Evolutionary conservation across 1,139 yeast genomes (phyloP).

Genomic region (Nakaseomyces glabratus): DNA sequence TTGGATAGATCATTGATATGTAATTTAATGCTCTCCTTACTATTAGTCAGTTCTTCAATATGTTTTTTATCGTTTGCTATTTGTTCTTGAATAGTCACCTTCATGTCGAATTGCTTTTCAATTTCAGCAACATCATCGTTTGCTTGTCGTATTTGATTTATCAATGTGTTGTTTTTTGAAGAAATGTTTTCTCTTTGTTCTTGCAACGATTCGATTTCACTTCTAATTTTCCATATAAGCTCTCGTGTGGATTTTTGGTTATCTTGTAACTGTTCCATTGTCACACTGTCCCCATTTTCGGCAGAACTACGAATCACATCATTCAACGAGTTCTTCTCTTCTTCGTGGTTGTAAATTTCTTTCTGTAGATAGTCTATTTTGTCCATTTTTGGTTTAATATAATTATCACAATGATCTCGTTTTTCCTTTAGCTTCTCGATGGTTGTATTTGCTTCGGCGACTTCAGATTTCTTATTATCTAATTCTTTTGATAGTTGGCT

Average conservation of each 20-base stretch:
- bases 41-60: conserved; percentile 1
- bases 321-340: conserved; percentile 37
- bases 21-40: conserved; percentile 6
- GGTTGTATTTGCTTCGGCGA: conserved; percentile 23
- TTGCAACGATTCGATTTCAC: conserved; percentile 4
- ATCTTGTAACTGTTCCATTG: conserved; percentile 34
- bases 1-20: too few species aligned
- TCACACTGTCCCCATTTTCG: conserved; percentile 36
- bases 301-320: conserved; percentile 41
- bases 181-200: conserved; percentile 1
- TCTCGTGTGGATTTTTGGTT: conserved; percentile 1
- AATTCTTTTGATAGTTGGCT: neutral
- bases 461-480: conserved; percentile 1
- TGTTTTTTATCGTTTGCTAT: conserved; percentile 1
- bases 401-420: conserved; percentile 17
- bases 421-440: conserved; percentile 14
- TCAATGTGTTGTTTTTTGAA: neutral
- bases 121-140: conserved; percentile 19
- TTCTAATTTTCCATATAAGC: neutral
- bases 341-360: conserved; percentile 43
- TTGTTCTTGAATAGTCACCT: neutral
- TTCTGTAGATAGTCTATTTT: conserved; percentile 17
- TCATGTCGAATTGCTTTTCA: conserved; percentile 2
- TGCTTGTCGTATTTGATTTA: conserved; percentile 1
- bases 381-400: conserved; percentile 20